phyloP scores from a whole-genome alignment of 2,329 filamentous ascomycete species.

The Venturia carpophila region DNA sequence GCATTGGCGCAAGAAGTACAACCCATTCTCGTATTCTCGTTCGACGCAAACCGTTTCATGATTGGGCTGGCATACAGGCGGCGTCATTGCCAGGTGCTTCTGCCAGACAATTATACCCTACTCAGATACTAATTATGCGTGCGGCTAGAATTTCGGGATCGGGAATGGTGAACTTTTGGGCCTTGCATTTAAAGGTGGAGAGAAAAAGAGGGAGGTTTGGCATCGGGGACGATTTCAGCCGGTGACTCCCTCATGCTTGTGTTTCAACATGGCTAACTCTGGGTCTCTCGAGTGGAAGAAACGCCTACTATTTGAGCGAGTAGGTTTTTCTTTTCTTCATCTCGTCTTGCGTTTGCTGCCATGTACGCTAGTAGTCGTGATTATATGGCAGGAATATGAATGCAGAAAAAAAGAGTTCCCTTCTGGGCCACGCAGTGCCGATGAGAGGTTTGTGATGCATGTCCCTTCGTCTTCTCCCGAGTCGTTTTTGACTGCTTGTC shows the following conservation, averaged over 20 bases:
- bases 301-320: not conserved
- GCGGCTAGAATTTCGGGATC: not conserved
- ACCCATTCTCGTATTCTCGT: not conserved
- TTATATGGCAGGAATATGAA: not conserved
- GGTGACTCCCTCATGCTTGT: not conserved
- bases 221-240: not conserved
- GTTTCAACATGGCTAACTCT: not conserved
- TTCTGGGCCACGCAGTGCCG: not conserved
- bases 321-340: not conserved
- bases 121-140: constrained; percentile 9
- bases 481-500: not conserved
- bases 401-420: constrained; percentile 3
- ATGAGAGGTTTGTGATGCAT: not conserved
- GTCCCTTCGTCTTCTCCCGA: not conserved
- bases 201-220: not conserved
- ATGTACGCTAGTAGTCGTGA: not conserved
- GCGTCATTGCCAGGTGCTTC: not conserved
- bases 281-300: not conserved
- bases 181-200: not conserved
- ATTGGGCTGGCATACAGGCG: constrained; percentile 7
- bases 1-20: constrained; percentile 5
- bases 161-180: not conserved
- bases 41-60: not conserved
- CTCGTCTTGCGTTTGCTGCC: not conserved
- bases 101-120: not conserved